Conservation (phyloP, 768 basidiomycete genomes). For the Megacollybia marginata region DNA sequence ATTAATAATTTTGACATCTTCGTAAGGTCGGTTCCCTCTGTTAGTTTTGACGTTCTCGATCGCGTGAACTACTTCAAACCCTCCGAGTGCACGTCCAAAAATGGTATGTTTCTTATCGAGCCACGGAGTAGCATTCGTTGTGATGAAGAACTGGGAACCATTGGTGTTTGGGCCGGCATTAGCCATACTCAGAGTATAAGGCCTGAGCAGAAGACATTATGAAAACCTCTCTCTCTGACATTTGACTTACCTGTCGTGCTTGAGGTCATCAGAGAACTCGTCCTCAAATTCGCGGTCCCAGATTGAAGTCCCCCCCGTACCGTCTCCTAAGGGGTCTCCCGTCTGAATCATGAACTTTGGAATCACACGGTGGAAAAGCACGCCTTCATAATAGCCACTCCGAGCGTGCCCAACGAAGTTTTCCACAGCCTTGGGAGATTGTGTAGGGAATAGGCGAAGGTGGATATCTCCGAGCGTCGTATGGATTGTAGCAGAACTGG, state of each 20-base stretch:
- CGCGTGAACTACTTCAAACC: slow-evolving; percentile 82
- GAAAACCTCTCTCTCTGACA: background rate
- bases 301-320: slow-evolving; percentile 85
- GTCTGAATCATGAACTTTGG: slow-evolving; percentile 99
- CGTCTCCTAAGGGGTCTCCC: slow-evolving; percentile 91
- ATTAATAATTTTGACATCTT: slow-evolving; percentile 89
- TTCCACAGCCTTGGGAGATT: slow-evolving; percentile 93
- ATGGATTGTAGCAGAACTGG: slow-evolving; percentile 83
- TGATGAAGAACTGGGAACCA: slow-evolving; percentile 98
- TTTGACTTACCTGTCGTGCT: slow-evolving; percentile 72
- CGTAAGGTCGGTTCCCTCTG: slow-evolving; percentile 83
- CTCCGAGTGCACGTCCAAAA: slow-evolving; percentile 82
- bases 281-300: slow-evolving; percentile 92
- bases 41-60: slow-evolving; percentile 89
- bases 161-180: slow-evolving; percentile 88
- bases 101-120: slow-evolving; percentile 89
- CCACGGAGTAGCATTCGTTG: slow-evolving; percentile 91
- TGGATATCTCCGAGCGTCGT: slow-evolving; percentile 95
- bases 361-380: slow-evolving; percentile 97
- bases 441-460: slow-evolving; percentile 80
- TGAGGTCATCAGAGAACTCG: slow-evolving; percentile 83
- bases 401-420: slow-evolving; percentile 92
- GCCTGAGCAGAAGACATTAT: slow-evolving; percentile 35
- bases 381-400: slow-evolving; percentile 84
- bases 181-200: slow-evolving; percentile 95